Evolutionary conservation across 2,329 filamentous ascomycete genomes (phyloP).

Genomic region (Fusarium transvaalense): DNA sequence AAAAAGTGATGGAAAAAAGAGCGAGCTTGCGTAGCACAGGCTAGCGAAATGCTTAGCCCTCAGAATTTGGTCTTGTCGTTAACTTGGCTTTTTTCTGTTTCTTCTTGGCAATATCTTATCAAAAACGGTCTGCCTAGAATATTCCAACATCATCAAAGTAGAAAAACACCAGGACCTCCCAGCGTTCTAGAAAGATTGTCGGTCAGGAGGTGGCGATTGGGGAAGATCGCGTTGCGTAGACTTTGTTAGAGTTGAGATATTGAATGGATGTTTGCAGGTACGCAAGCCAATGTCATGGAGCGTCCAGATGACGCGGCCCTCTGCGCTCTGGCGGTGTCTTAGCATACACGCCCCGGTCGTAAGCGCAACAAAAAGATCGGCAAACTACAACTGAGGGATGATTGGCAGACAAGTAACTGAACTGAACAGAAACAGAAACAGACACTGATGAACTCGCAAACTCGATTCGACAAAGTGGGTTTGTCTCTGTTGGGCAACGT

Average conservation of each 20-base stretch:
- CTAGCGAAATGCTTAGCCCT: conserved; percentile 26
- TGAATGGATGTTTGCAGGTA: conserved; percentile 38
- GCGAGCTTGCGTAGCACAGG: conserved; percentile 25
- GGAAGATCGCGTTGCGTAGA: conserved; percentile 25
- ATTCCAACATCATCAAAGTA: background rate
- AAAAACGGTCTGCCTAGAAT: background rate
- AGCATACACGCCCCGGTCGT: conserved; percentile 42
- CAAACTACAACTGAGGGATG: conserved; percentile 25
- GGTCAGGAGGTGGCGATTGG: conserved; percentile 34
- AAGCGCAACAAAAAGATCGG: conserved; percentile 27
- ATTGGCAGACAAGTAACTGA: conserved; percentile 24
- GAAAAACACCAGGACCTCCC: background rate
- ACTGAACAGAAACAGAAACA: background rate
- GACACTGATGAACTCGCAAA: conserved; percentile 18
- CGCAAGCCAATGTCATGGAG: conserved; percentile 45
- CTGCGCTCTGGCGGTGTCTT: conserved; percentile 40
- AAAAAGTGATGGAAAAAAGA: background rate
- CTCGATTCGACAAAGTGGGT: conserved; percentile 26
- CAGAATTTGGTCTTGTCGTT: conserved; percentile 12
- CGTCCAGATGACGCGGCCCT: conserved; percentile 47
- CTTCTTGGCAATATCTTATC: conserved; percentile 22
- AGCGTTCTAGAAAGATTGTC: conserved; percentile 4
- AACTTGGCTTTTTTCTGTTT: conserved; percentile 10
- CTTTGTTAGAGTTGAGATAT: conserved; percentile 21
- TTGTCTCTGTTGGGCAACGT: conserved; percentile 5